Evolutionary conservation across 495 filamentous ascomycete species (phyloP).

Genomic region (Aspergillus diversus): DNA sequence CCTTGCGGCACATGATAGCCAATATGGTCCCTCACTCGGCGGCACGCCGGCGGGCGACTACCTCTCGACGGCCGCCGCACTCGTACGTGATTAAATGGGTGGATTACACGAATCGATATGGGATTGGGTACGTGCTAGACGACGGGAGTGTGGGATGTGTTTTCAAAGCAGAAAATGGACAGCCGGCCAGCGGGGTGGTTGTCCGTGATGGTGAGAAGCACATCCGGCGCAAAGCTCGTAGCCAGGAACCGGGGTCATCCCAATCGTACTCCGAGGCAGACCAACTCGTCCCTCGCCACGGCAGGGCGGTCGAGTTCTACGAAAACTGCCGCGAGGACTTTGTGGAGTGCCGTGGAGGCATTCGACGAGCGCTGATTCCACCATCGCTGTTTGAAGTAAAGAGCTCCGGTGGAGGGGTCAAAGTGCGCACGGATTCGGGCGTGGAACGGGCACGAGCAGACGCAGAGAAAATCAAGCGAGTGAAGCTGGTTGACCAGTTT

Average conservation of each 20-base stretch:
- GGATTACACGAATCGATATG: conserved; percentile 92
- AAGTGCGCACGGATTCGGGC: conserved; percentile 53
- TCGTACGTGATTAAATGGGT: conserved; percentile 84
- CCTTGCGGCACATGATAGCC: conserved; percentile 46
- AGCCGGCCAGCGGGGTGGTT: conserved; percentile 68
- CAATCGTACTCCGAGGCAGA: conserved; percentile 62
- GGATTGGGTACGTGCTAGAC: conserved; percentile 81
- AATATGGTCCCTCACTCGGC: conserved; percentile 43
- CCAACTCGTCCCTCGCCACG: conserved; percentile 66
- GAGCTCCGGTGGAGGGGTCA: conserved; percentile 37
- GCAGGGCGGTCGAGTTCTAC: conserved; percentile 74
- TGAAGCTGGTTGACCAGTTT: conserved; percentile 88
- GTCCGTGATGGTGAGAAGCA: conserved; percentile 64
- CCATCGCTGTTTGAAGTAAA: conserved; percentile 59
- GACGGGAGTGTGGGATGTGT: conserved; percentile 85
- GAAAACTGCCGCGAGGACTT: conserved; percentile 65
- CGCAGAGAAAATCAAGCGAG: conserved; percentile 69
- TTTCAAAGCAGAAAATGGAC: conserved; percentile 64
- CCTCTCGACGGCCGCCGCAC: conserved; percentile 39
- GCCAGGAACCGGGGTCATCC: conserved; percentile 54
- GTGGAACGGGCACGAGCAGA: conserved; percentile 59
- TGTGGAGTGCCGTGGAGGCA: conserved; percentile 51
- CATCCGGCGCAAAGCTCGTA: conserved; percentile 53
- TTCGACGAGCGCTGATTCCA: conserved; percentile 63
- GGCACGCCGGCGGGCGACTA: conserved; percentile 36